Evolutionary conservation across 2,329 filamentous ascomycete genomes (phyloP).

Genomic region (Ophiostoma australiae): DNA sequence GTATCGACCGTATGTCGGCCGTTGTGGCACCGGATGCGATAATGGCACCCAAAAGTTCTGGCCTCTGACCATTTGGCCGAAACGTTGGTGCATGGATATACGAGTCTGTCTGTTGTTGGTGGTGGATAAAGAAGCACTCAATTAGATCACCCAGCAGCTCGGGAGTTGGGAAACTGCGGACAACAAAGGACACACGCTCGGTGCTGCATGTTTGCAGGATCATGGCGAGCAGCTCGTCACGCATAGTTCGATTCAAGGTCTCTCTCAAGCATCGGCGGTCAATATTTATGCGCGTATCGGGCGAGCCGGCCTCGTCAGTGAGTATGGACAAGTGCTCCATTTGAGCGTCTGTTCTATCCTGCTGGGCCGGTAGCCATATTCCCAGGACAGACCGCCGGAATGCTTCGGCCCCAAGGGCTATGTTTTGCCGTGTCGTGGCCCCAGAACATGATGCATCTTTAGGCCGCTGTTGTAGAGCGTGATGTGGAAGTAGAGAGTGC

Average conservation of each 20-base stretch:
- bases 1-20: conserved; percentile 47
- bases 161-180: conserved; percentile 58
- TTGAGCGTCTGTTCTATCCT: conserved; percentile 43
- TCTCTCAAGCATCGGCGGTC: conserved; percentile 35
- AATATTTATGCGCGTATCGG: conserved; percentile 38
- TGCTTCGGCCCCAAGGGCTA: conserved; percentile 37
- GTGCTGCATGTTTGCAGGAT: conserved; percentile 54
- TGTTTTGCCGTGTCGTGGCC: conserved; percentile 16
- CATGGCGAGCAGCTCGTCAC: conserved; percentile 60
- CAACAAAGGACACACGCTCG: conserved; percentile 48
- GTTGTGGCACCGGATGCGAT: conserved; percentile 57
- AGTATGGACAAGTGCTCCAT: conserved; percentile 44
- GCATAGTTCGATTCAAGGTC: conserved; percentile 43
- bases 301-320: conserved; percentile 36
- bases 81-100: conserved; percentile 61
- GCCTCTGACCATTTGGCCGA: conserved; percentile 49
- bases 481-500: neutral
- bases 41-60: conserved; percentile 57
- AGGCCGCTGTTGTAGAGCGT: neutral
- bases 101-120: conserved; percentile 51
- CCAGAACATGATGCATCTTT: neutral
- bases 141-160: conserved; percentile 57
- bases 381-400: conserved; percentile 49
- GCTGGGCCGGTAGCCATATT: conserved; percentile 47
- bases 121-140: conserved; percentile 55